Evolutionary conservation across 2,329 filamentous ascomycete species (phyloP).

Genomic region (Sporothrix globosa): DNA sequence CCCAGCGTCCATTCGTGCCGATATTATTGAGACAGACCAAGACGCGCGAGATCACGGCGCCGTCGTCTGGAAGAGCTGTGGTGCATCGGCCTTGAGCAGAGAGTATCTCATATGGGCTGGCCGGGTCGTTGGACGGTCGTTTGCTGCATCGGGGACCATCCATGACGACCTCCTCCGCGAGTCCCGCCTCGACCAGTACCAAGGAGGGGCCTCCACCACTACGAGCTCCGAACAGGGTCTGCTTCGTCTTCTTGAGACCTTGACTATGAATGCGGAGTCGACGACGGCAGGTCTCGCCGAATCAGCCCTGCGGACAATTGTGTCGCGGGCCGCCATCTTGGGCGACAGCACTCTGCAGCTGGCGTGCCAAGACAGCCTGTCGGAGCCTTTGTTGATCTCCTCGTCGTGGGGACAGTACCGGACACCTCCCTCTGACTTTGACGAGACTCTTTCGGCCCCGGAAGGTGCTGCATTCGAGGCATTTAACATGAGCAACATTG

Average conservation of each 20-base stretch:
- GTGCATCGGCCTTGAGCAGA: conserved; percentile 62
- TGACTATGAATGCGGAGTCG: conserved; percentile 62
- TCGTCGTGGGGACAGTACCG: conserved; percentile 62
- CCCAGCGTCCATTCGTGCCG: conserved; percentile 60
- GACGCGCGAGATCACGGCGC: conserved; percentile 64
- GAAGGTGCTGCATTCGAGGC: conserved; percentile 40
- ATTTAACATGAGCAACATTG: conserved; percentile 48
- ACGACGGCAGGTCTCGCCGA: conserved; percentile 63
- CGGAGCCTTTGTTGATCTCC: conserved; percentile 55
- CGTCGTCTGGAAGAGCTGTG: conserved; percentile 76
- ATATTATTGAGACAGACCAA: conserved; percentile 70
- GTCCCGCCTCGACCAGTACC: conserved; percentile 57
- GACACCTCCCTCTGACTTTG: conserved; percentile 58
- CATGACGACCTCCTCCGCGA: conserved; percentile 64
- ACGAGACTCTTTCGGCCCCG: conserved; percentile 32
- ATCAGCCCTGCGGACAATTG: conserved; percentile 59
- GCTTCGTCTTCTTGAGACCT: conserved; percentile 62
- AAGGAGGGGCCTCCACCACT: conserved; percentile 49
- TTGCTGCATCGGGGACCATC: conserved; percentile 73
- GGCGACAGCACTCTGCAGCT: conserved; percentile 54
- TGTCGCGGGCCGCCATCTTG: conserved; percentile 56
- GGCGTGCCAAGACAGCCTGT: conserved; percentile 57
- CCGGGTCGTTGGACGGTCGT: conserved; percentile 79
- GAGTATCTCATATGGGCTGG: conserved; percentile 85
- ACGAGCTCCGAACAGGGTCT: conserved; percentile 66